A percentile compares a stretch with the other conserved stretches of the same genome.
These are phyloP conservation scores for Rickenella mellea DNA, from an alignment of 768 basidiomycete species.

Conservation along the genomic window DNA sequence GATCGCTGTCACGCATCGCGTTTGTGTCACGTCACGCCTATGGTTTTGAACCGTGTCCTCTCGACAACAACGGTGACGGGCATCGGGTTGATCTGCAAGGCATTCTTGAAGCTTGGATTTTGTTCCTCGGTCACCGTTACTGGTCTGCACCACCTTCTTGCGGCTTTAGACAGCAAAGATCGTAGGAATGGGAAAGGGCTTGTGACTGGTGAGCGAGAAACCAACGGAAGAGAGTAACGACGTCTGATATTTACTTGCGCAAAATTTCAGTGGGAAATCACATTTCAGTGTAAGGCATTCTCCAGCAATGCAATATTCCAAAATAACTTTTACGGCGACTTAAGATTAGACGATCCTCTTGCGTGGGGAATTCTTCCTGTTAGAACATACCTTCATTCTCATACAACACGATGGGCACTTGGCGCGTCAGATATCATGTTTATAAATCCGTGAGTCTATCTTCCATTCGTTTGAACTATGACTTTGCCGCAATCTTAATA, in stretches of 20 bases:
- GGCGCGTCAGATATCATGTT: slow-evolving; percentile 94
- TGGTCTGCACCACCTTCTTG: slow-evolving; percentile 55
- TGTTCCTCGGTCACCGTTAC: slow-evolving; percentile 58
- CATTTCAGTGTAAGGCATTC: slow-evolving; percentile 67
- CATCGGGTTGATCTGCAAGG: slow-evolving; percentile 72
- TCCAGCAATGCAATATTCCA: slow-evolving; percentile 2
- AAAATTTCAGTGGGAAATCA: slow-evolving; percentile 92
- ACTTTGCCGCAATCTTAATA: neutral
- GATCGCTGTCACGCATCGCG: too few species aligned
- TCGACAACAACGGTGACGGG: slow-evolving; percentile 54
- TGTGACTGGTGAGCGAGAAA: slow-evolving; percentile 50
- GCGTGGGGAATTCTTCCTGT: slow-evolving; percentile 82
- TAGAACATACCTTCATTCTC: slow-evolving; percentile 45
- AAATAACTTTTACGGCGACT: slow-evolving; percentile 6
- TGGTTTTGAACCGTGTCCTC: too few species aligned
- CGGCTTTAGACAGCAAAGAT: slow-evolving; percentile 44
- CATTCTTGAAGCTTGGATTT: slow-evolving; percentile 58
- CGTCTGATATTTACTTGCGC: slow-evolving; percentile 1
- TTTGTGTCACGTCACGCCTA: too few species aligned
- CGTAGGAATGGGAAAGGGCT: slow-evolving; percentile 50
- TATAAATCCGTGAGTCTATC: slow-evolving; percentile 67
- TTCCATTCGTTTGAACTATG: slow-evolving; percentile 4
- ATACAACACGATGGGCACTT: slow-evolving; percentile 78
- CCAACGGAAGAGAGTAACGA: neutral
- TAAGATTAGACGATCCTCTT: slow-evolving; percentile 73